A percentile compares a stretch with the other conserved stretches of the same genome.
phyloP scores from a whole-genome alignment of 768 basidiomycete species.

The Amanita brunnescens region DNA sequence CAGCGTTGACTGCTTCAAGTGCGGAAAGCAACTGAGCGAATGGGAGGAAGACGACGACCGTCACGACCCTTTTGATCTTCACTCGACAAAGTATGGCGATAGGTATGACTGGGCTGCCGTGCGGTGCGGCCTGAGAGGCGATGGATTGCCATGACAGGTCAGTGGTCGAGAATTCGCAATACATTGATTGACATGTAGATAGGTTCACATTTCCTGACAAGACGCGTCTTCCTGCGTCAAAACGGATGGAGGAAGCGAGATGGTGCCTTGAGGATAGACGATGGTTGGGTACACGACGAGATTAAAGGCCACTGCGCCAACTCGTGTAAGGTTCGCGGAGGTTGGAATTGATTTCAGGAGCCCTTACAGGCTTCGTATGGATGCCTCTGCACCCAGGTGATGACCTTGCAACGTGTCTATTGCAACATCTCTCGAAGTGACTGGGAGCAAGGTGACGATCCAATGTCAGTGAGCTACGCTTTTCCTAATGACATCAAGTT shows the following conservation, averaged over 20 bases:
- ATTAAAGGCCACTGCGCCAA: conserved; percentile 56
- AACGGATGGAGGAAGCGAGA: conserved; percentile 65
- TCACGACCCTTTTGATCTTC: conserved; percentile 83
- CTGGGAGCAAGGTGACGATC: conserved; percentile 86
- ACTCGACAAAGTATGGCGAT: conserved; percentile 57
- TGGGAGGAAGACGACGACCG: conserved; percentile 89
- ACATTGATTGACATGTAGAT: not conserved
- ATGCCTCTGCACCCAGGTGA: conserved; percentile 59
- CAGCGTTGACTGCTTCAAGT: conserved; percentile 78
- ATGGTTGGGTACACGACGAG: conserved; percentile 64
- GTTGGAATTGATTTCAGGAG: not conserved
- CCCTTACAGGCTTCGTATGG: conserved; percentile 65
- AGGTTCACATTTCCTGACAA: conserved; percentile 57
- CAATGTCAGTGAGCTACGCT: conserved; percentile 51
- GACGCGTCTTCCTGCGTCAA: conserved; percentile 54
- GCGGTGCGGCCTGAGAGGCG: conserved; percentile 58
- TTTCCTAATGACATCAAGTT: not conserved
- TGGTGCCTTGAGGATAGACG: conserved; percentile 48
- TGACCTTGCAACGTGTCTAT: conserved; percentile 80
- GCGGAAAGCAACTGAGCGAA: conserved; percentile 70
- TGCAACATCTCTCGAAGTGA: conserved; percentile 73
- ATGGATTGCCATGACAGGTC: conserved; percentile 54
- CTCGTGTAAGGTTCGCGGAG: conserved; percentile 49
- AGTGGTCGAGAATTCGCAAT: not conserved
- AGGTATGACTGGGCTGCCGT: conserved; percentile 76